These are phyloP conservation scores for Penicillium thymicola DNA, from an alignment of 2,329 filamentous ascomycete species.

Conservation along the genomic window DNA sequence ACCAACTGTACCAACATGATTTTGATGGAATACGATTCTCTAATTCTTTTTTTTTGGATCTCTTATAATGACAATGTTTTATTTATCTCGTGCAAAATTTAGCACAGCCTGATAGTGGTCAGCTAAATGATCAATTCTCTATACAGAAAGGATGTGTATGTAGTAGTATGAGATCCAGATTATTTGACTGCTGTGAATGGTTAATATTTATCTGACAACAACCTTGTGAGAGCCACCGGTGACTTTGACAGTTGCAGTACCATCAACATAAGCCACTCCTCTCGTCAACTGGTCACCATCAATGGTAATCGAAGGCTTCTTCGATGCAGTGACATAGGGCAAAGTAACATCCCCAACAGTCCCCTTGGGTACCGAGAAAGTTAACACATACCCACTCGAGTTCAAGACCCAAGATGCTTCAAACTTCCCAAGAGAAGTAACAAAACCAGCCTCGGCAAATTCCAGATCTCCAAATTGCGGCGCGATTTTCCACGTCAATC, in stretches of 20 bases:
- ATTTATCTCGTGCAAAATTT: neutral
- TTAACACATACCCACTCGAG: constrained; percentile 17
- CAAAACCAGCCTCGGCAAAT: constrained; percentile 46
- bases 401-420: constrained; percentile 22
- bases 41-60: neutral
- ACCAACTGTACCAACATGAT: neutral
- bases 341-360: constrained; percentile 24
- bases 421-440: constrained; percentile 46
- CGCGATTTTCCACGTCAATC: constrained; percentile 43
- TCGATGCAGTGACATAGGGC: constrained; percentile 19
- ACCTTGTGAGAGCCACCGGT: constrained; percentile 25
- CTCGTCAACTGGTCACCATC: constrained; percentile 20
- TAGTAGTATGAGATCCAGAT: neutral
- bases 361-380: constrained; percentile 22
- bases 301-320: constrained; percentile 26
- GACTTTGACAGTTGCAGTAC: constrained; percentile 19
- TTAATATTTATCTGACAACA: constrained; percentile 9
- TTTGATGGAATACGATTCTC: neutral
- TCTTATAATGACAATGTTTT: neutral
- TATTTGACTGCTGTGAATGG: no score
- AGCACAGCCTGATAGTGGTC: neutral
- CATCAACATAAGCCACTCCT: constrained; percentile 18
- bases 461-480: constrained; percentile 47
- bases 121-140: neutral
- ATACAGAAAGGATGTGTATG: neutral